Evolutionary conservation across 352 stramenopile species (phyloP).

Genomic region (Phytophthora brassicae): DNA sequence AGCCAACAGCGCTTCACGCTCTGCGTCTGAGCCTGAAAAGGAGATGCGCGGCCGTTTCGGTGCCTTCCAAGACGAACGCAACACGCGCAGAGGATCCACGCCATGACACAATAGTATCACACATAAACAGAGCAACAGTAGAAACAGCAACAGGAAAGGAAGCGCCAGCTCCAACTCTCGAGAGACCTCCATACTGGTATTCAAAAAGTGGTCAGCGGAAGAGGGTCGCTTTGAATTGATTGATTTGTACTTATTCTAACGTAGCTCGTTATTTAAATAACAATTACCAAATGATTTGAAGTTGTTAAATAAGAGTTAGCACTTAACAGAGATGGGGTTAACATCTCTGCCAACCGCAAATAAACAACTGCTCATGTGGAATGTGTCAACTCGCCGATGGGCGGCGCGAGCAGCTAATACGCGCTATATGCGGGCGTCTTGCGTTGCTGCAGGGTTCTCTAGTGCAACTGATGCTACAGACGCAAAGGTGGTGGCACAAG

Average conservation of each 20-base stretch:
- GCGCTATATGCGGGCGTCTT: slow-evolving; percentile 1
- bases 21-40: slow-evolving; percentile 40
- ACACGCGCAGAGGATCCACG: slow-evolving; percentile 57
- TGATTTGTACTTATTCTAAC: too few relatives aligned
- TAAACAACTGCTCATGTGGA: slow-evolving; percentile 30
- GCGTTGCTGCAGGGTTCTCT: slow-evolving; percentile 9
- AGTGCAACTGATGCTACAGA: not conserved
- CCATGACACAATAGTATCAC: slow-evolving; percentile 53
- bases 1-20: slow-evolving; percentile 56
- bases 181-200: slow-evolving; percentile 26
- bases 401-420: not conserved
- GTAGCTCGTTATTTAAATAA: too few relatives aligned
- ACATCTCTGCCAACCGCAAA: slow-evolving; percentile 1
- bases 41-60: slow-evolving; percentile 31
- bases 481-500: slow-evolving; percentile 37
- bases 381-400: slow-evolving; percentile 22
- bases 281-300: too few relatives aligned
- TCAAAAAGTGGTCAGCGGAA: slow-evolving; percentile 8
- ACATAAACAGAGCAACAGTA: slow-evolving; percentile 54
- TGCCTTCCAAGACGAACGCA: slow-evolving; percentile 62
- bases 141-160: slow-evolving; percentile 38
- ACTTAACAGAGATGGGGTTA: too few relatives aligned
- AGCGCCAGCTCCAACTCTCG: slow-evolving; percentile 44
- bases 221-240: slow-evolving; percentile 1
- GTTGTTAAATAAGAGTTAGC: not conserved